Evolutionary conservation across 164 flowering plant genomes (phyloP).

Genomic region (Vitis labrusca): DNA sequence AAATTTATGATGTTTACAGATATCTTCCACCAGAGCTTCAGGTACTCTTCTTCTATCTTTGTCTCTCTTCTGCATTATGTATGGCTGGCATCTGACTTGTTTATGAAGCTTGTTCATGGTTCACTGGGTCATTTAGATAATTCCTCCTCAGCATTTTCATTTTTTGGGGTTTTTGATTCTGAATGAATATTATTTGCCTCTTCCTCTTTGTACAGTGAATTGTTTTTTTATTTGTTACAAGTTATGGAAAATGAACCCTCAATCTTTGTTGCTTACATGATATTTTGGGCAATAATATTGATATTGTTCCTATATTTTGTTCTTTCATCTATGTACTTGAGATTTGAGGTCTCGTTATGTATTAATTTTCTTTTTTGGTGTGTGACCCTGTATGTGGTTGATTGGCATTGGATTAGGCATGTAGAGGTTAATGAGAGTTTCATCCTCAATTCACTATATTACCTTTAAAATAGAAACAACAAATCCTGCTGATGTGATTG

Average conservation of each 20-base stretch:
- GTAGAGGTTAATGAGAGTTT: not conserved
- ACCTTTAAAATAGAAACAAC: not conserved
- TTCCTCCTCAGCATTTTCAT: too few species aligned
- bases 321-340: too few species aligned
- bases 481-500: not conserved
- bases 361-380: not conserved
- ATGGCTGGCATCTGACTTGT: not conserved
- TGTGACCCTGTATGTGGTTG: not conserved
- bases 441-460: not conserved
- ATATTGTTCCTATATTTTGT: too few species aligned
- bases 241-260: not conserved
- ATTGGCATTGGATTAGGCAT: too few species aligned
- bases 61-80: not conserved
- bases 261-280: too few species aligned
- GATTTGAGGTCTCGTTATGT: too few species aligned
- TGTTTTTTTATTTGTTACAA: not conserved
- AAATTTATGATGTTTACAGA: conserved; percentile 95
- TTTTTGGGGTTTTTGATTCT: not conserved
- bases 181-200: too few species aligned
- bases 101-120: too few species aligned
- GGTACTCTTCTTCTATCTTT: conserved; percentile 35
- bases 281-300: too few species aligned
- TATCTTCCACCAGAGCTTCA: conserved; percentile 99
- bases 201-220: too few species aligned
- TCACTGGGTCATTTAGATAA: too few species aligned